phyloP scores from a whole-genome alignment of 257 asterid genomes.

The Plantago elongata region DNA sequence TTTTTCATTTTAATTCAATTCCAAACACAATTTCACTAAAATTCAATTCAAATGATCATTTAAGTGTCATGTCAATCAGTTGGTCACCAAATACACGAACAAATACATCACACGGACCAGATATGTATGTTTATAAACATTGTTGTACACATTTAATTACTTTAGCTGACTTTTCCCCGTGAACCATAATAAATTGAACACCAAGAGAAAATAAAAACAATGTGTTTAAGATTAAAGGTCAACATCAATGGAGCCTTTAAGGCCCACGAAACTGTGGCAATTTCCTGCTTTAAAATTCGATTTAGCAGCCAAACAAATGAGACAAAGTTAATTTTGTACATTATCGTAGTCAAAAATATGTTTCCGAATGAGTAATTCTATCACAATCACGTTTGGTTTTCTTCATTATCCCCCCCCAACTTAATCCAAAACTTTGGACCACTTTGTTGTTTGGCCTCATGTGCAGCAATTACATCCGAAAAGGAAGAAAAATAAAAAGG shows the following conservation, averaged over 20 bases:
- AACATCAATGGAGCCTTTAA: not conserved
- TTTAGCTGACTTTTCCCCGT: too few species aligned
- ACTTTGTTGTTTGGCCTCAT: not conserved
- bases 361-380: not conserved
- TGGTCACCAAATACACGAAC: too few species aligned
- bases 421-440: not conserved
- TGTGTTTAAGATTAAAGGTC: not conserved
- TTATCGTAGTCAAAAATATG: not conserved
- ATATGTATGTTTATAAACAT: too few species aligned
- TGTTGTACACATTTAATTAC: too few species aligned
- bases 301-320: not conserved
- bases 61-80: too few species aligned
- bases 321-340: not conserved
- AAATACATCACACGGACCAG: too few species aligned
- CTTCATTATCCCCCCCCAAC: not conserved
- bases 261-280: not conserved
- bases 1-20: too few species aligned
- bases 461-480: too few species aligned
- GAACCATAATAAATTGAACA: not conserved
- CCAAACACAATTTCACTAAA: too few species aligned
- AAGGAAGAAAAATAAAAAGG: too few species aligned
- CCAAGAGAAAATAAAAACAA: not conserved
- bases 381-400: slow-evolving; percentile 1
- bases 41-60: too few species aligned
- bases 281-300: not conserved